phyloP scores from a whole-genome alignment of 495 filamentous ascomycete species.

The Cenococcum geophilum region DNA sequence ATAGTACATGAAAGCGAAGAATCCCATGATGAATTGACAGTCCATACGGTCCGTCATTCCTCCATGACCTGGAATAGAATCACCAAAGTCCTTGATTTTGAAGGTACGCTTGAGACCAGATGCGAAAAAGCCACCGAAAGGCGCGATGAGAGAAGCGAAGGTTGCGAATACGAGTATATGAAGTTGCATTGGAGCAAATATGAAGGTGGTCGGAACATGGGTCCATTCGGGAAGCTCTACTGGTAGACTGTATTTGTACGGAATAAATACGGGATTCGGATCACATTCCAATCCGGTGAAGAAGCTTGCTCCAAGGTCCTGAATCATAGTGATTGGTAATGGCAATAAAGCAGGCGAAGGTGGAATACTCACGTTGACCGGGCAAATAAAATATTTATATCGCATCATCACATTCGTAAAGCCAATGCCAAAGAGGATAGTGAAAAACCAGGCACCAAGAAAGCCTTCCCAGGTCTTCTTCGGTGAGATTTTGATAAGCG shows the following conservation, averaged over 20 bases:
- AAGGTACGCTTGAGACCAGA: conserved; percentile 97
- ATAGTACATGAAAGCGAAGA: conserved; percentile 97
- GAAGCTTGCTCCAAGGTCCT: conserved; percentile 88
- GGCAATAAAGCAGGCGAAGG: neutral
- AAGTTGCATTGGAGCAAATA: conserved; percentile 86
- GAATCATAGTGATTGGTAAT: conserved; percentile 16
- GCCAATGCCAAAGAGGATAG: conserved; percentile 72
- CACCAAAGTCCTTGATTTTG: conserved; percentile 99
- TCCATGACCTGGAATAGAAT: conserved; percentile 94
- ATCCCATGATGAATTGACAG: conserved; percentile 99
- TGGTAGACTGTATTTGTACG: conserved; percentile 75
- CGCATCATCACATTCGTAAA: conserved; percentile 85
- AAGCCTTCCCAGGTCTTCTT: conserved; percentile 99
- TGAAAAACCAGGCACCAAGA: conserved; percentile 93
- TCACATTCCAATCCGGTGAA: conserved; percentile 85
- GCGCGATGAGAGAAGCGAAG: conserved; percentile 94
- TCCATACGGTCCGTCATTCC: conserved; percentile 99
- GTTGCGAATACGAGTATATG: conserved; percentile 86
- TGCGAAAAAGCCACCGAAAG: conserved; percentile 98
- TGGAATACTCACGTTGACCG: conserved; percentile 62
- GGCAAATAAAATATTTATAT: conserved; percentile 97
- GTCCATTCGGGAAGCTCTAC: conserved; percentile 53
- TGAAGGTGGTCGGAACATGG: conserved; percentile 52
- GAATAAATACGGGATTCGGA: conserved; percentile 87
- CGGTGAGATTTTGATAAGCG: conserved; percentile 94